Percentiles rank a stretch among this genome's conserved stretches.
These are phyloP conservation scores for Alternaria incomplexa DNA, from an alignment of 2,329 filamentous ascomycete species.

Conservation along the genomic window DNA sequence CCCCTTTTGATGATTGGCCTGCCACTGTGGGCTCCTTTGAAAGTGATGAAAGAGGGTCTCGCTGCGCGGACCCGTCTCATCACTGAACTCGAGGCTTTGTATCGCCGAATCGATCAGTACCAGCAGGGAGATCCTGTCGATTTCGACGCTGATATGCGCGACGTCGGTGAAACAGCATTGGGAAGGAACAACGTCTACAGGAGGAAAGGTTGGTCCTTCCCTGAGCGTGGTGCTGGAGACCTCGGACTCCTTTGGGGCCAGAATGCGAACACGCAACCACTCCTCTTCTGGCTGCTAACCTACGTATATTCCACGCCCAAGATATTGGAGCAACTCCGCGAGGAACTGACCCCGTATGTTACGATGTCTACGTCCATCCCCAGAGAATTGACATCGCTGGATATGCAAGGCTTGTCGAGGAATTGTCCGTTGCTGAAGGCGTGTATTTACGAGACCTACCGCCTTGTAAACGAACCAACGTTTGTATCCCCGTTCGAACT, in stretches of 20 bases:
- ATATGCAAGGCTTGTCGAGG: conserved; percentile 8
- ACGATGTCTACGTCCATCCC: neutral
- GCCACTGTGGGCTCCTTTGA: conserved; percentile 59
- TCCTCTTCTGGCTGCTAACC: conserved; percentile 50
- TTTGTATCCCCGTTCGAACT: neutral
- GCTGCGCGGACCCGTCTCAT: conserved; percentile 42
- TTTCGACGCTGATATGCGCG: conserved; percentile 43
- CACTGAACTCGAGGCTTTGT: conserved; percentile 34
- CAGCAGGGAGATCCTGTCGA: conserved; percentile 35
- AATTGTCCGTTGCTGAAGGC: neutral
- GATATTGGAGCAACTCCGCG: neutral
- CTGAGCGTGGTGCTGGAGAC: conserved; percentile 39
- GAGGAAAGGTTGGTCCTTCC: conserved; percentile 29
- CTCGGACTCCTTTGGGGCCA: conserved; percentile 60
- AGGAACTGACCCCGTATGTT: neutral
- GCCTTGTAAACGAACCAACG: conserved; percentile 33
- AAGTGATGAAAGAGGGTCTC: conserved; percentile 56
- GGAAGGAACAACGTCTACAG: conserved; percentile 39
- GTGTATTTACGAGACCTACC: conserved; percentile 7
- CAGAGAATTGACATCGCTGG: neutral
- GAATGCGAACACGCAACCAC: conserved; percentile 57
- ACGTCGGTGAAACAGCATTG: conserved; percentile 42
- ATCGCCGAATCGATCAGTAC: conserved; percentile 27
- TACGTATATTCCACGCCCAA: neutral
- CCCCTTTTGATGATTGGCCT: conserved; percentile 57